phyloP scores from a whole-genome alignment of 176 grass and related monocot species.

The Chrysopogon serrulatus region DNA sequence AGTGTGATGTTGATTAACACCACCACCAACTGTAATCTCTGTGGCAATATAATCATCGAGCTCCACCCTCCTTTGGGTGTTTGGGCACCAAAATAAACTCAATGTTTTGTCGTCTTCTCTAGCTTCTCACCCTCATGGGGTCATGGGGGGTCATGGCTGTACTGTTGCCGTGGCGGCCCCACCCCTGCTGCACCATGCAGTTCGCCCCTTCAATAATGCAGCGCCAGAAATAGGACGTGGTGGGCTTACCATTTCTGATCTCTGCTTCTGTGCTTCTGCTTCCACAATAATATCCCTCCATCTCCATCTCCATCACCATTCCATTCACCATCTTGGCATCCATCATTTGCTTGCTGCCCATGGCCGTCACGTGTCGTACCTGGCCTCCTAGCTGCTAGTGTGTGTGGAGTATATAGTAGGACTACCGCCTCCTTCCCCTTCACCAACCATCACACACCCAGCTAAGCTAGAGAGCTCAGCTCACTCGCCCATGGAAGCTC shows the following conservation, averaged over 20 bases:
- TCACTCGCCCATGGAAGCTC: not conserved
- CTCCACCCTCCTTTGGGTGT: constrained; percentile 1
- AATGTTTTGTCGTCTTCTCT: constrained; percentile 27
- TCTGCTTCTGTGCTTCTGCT: not conserved
- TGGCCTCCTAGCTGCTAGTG: not conserved
- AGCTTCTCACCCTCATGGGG: no score
- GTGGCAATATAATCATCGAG: constrained; percentile 28
- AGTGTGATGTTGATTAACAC: constrained; percentile 15
- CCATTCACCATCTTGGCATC: not conserved
- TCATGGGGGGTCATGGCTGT: no score
- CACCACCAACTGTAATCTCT: constrained; percentile 20
- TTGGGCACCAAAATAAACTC: constrained; percentile 30
- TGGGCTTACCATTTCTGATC: constrained; percentile 5
- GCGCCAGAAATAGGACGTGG: constrained; percentile 26
- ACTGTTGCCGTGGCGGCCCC: not conserved
- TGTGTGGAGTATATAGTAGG: not conserved
- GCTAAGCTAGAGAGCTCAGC: not conserved
- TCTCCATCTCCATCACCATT: not conserved
- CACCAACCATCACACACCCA: not conserved
- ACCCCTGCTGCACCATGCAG: not conserved
- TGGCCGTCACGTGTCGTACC: not conserved
- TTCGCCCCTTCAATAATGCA: constrained; percentile 31
- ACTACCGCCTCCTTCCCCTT: not conserved
- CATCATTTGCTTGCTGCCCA: not conserved
- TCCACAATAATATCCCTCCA: not conserved